These are phyloP conservation scores for Dysphania ambrosioides DNA, from an alignment of 148 eudicot species.

Conservation along the genomic window DNA sequence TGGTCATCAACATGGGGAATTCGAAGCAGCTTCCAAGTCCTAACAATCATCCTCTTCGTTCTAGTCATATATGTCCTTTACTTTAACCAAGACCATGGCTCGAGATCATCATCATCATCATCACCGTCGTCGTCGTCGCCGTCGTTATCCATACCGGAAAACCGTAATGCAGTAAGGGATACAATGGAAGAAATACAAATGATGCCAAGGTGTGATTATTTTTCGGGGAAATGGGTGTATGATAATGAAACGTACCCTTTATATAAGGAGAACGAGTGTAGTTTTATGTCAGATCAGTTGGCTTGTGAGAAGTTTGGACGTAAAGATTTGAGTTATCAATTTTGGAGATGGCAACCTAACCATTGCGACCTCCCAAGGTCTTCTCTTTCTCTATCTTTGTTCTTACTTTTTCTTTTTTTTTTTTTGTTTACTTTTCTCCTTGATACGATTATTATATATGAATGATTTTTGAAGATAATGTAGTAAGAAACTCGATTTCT, in stretches of 20 bases:
- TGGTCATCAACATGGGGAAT: constrained; percentile 27
- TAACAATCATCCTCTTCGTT: constrained; percentile 34
- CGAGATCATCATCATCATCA: background rate
- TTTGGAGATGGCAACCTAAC: constrained; percentile 91
- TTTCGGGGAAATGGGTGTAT: constrained; percentile 79
- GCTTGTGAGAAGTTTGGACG: constrained; percentile 79
- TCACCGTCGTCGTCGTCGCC: background rate
- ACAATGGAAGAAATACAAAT: background rate
- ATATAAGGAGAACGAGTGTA: constrained; percentile 60
- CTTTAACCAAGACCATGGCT: constrained; percentile 9
- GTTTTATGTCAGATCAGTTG: constrained; percentile 69
- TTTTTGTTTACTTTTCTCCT: background rate
- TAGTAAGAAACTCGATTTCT: no score
- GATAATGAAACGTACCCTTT: constrained; percentile 65
- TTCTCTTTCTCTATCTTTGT: background rate
- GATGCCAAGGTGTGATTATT: constrained; percentile 47
- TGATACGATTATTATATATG: background rate
- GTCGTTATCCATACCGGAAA: background rate
- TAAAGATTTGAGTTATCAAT: constrained; percentile 61
- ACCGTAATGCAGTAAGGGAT: background rate
- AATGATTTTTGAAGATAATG: no score
- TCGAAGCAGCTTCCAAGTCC: constrained; percentile 48
- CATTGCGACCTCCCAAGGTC: constrained; percentile 82
- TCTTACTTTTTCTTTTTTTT: background rate
- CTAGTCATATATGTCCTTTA: constrained; percentile 41